Percentiles rank a stretch among this genome's conserved stretches.
These are phyloP conservation scores for Colletotrichum acutatum DNA, from an alignment of 2,329 filamentous ascomycete genomes.

Conservation along the genomic window DNA sequence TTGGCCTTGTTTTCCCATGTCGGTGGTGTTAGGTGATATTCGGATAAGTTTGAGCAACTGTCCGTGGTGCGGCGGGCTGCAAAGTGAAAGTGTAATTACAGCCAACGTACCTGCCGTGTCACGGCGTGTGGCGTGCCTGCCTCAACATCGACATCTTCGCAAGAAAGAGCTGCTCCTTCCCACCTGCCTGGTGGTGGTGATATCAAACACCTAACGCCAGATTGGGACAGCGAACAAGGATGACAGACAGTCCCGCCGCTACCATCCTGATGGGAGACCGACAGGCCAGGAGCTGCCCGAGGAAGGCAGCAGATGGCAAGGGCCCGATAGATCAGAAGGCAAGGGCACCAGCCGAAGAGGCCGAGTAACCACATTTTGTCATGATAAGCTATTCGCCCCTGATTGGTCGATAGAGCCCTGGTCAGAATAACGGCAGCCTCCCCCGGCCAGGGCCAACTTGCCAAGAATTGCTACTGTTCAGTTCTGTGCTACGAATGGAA, in stretches of 20 bases:
- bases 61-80: background rate
- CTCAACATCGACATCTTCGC: background rate
- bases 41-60: background rate
- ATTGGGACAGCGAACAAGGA: constrained; percentile 22
- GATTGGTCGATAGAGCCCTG: constrained; percentile 23
- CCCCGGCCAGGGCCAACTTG: background rate
- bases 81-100: background rate
- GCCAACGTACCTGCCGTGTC: background rate
- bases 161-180: background rate
- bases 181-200: background rate
- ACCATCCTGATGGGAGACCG: constrained; percentile 28
- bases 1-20: background rate
- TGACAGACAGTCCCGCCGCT: constrained; percentile 22
- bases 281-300: constrained; percentile 8
- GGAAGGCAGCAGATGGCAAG: background rate
- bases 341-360: constrained; percentile 11
- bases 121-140: background rate
- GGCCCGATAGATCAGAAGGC: background rate
- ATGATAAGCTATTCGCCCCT: constrained; percentile 15
- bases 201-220: background rate
- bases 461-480: background rate
- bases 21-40: background rate
- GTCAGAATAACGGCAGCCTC: background rate
- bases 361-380: constrained; percentile 28
- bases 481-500: too few species aligned